Evolutionary conservation across 441 rosid species (phyloP).

Genomic region (Cnidoscolus chayamansa): DNA sequence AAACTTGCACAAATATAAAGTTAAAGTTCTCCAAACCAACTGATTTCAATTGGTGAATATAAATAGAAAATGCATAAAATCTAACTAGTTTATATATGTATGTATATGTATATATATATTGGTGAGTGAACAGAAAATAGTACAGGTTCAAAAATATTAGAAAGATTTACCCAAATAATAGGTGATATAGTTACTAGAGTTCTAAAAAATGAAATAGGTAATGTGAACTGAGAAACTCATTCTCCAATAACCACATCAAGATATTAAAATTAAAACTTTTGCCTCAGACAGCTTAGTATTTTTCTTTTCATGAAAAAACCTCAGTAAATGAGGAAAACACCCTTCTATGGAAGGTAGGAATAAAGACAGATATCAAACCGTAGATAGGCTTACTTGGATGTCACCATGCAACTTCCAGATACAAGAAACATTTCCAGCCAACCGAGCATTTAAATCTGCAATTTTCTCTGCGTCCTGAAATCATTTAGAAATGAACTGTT

Average conservation of each 20-base stretch:
- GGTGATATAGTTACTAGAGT: neutral
- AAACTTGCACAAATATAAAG: neutral
- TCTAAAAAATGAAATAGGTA: neutral
- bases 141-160: neutral
- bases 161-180: neutral
- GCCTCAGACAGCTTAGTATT: neutral
- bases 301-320: neutral
- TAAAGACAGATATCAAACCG: slow-evolving; percentile 8
- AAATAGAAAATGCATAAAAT: neutral
- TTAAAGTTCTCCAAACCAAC: neutral
- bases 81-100: neutral
- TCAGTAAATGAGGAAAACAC: neutral
- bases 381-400: slow-evolving; percentile 52
- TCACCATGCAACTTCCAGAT: slow-evolving; percentile 92
- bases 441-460: slow-evolving; percentile 40
- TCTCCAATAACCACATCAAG: neutral
- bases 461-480: slow-evolving; percentile 74
- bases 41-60: neutral
- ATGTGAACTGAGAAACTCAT: neutral
- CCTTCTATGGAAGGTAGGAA: neutral
- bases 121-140: neutral
- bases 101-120: neutral
- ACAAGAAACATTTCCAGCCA: slow-evolving; percentile 64
- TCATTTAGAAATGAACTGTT: slow-evolving; percentile 18
- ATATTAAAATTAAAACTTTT: neutral